A percentile compares a stretch with the other conserved stretches of the same genome.
phyloP scores from a whole-genome alignment of 352 stramenopile species.

The Phytophthora lateralis region DNA sequence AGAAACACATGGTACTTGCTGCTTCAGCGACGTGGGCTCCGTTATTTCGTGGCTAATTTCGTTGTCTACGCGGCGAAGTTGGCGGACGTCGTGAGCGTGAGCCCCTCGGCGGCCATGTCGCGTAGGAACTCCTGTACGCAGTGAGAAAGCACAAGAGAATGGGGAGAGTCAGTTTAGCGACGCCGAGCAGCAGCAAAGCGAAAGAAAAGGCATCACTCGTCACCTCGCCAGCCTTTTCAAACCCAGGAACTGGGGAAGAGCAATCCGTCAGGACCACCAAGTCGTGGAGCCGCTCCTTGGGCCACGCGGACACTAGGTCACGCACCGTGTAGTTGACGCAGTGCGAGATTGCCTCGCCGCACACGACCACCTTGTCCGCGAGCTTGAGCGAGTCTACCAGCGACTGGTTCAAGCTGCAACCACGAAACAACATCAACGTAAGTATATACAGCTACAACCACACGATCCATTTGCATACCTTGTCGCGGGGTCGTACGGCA shows the following conservation, averaged over 20 bases:
- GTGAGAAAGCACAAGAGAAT: neutral
- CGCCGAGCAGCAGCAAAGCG: conserved; percentile 4
- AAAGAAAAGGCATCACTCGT: conserved; percentile 10
- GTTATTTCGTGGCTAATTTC: no score
- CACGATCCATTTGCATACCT: conserved; percentile 40
- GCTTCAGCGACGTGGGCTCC: no score
- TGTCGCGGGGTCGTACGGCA: conserved; percentile 71
- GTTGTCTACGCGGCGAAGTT: conserved; percentile 39
- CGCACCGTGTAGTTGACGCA: conserved; percentile 97
- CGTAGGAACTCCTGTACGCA: conserved; percentile 55
- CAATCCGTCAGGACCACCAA: conserved; percentile 85
- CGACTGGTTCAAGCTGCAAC: conserved; percentile 73
- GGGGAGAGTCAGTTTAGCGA: conserved; percentile 4
- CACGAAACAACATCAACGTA: conserved; percentile 24
- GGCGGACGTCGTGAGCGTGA: conserved; percentile 65
- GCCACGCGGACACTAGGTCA: conserved; percentile 90
- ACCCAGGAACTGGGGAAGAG: conserved; percentile 71
- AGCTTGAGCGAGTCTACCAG: conserved; percentile 89
- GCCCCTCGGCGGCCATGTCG: conserved; percentile 63
- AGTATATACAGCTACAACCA: conserved; percentile 1
- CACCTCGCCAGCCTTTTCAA: conserved; percentile 72
- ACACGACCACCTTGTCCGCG: conserved; percentile 90
- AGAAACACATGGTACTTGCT: conserved; percentile 3
- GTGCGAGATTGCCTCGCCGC: conserved; percentile 95
- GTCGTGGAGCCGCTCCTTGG: conserved; percentile 62